Evolutionary conservation across 306 rosid genomes (phyloP), one percentile per base, ranked within the genome.

Genomic region (Styphnolobium japonicum): DNA sequence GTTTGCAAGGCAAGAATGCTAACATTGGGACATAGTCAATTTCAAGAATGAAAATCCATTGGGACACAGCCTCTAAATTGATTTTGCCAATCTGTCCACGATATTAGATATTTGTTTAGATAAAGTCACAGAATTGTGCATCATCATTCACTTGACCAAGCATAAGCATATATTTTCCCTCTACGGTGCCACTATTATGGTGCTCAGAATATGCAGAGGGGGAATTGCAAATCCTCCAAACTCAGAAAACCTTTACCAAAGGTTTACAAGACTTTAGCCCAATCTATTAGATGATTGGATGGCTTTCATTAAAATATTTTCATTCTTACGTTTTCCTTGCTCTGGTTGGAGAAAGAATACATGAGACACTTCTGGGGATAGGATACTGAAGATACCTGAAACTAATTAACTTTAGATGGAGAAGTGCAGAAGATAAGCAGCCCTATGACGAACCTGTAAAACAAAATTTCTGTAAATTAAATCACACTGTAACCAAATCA

Each of bases 391-490:
- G 49, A 68, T 82, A 82, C 74, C 86, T 82, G 67, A 80, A 66
- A 75, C 75, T 19, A 61, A 45, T 21, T 79, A 84, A 10, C 76
- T 80, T 4, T 75, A 33, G 81, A 86, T 11, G 71, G 84, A 81
- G 83, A 91, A 90, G 82, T 92, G 97, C 58, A 89, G 86, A 65
- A 93, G 91, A 81, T 87, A 92, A 43, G 97, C 84, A 42, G 98
- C 98, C 75, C 85, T 87, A 53, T 88, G 87, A 21, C 98, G 97
- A 81, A 92, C 92, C 98, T 95, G 97, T 52, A 83, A 71, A 9
- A 48, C 37, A 55, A 69, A 49, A 27, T 2, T 58, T 69, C 16
- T n/a, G 27, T 7, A 72, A 2, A 31, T 70, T 72, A 67, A 80
- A 67, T 43, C 29, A 25, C n/a, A 23, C 4, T 6, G 21, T 2